Percentiles rank a stretch among this genome's conserved stretches.
These are phyloP conservation scores for Areca catechu DNA, from an alignment of 176 grass and related monocot species.

Conservation along the genomic window DNA sequence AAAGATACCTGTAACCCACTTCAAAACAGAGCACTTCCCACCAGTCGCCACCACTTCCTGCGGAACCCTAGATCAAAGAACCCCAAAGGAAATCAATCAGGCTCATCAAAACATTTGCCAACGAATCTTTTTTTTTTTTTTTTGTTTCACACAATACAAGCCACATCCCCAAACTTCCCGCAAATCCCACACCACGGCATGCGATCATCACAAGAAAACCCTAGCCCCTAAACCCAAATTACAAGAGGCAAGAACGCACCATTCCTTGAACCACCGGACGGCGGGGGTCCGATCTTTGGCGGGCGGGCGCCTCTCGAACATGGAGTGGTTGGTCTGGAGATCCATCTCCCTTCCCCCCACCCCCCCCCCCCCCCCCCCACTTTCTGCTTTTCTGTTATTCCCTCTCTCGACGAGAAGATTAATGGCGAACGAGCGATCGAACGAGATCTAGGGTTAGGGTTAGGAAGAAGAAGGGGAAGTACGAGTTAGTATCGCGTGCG, in stretches of 20 bases:
- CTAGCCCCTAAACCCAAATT: background rate
- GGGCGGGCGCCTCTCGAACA: conserved; percentile 28
- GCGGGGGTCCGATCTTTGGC: conserved; percentile 27
- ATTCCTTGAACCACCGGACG: conserved; percentile 74
- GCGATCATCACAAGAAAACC: background rate
- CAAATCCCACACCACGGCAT: background rate
- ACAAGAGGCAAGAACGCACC: conserved; percentile 24
- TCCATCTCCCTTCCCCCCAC: no score
- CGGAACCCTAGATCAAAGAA: conserved; percentile 49
- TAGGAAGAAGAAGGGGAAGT: no score
- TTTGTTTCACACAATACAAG: background rate
- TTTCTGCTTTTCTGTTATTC: no score
- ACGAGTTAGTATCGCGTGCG: no score
- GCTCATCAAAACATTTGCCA: background rate
- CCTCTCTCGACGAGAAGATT: no score
- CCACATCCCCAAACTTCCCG: background rate
- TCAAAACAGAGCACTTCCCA: conserved; percentile 59
- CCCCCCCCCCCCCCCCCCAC: no score
- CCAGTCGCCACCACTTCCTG: conserved; percentile 44
- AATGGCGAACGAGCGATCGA: no score
- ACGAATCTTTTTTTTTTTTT: no score
- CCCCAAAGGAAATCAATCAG: conserved; percentile 10
- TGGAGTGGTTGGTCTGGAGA: no score
- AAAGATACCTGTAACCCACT: conserved; percentile 73
- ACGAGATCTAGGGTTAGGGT: no score